Conservation (phyloP, 2,329 filamentous ascomycete species). For the Xylariaceae sp. region DNA sequence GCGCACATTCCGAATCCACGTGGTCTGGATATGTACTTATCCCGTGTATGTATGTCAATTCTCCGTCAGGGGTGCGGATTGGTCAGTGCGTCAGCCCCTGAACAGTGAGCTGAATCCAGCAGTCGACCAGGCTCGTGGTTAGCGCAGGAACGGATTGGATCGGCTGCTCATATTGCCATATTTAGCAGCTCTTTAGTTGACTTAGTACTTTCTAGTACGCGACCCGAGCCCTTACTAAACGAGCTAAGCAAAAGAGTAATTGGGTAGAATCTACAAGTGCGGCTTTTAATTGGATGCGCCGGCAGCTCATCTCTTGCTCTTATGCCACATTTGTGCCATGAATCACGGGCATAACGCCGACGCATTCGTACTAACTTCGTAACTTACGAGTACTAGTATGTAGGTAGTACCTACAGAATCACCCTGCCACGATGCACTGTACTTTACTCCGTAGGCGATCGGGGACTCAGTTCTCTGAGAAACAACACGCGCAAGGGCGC, state of each 20-base stretch:
- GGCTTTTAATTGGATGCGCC: neutral
- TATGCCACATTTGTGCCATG: neutral
- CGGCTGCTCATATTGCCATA: neutral
- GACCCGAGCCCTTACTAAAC: neutral
- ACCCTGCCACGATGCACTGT: neutral
- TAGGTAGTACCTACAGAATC: no score
- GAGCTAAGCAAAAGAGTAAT: neutral
- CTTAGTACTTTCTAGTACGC: neutral
- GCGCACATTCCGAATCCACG: no score
- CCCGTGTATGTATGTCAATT: neutral
- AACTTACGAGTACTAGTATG: no score
- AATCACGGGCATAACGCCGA: neutral
- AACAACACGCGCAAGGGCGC: no score
- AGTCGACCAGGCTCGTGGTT: neutral
- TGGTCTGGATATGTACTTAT: neutral
- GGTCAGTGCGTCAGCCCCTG: neutral
- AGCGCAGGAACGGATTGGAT: neutral
- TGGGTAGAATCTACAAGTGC: neutral
- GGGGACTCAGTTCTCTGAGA: no score
- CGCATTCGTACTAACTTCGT: no score
- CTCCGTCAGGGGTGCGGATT: neutral
- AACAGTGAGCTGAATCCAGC: neutral
- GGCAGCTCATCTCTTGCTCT: neutral
- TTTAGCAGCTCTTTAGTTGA: neutral
- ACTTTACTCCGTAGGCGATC: neutral